Evolutionary conservation across 495 filamentous ascomycete species (phyloP), one percentile per base, ranked within the genome.

Genomic region (Daldinia concentrica): DNA sequence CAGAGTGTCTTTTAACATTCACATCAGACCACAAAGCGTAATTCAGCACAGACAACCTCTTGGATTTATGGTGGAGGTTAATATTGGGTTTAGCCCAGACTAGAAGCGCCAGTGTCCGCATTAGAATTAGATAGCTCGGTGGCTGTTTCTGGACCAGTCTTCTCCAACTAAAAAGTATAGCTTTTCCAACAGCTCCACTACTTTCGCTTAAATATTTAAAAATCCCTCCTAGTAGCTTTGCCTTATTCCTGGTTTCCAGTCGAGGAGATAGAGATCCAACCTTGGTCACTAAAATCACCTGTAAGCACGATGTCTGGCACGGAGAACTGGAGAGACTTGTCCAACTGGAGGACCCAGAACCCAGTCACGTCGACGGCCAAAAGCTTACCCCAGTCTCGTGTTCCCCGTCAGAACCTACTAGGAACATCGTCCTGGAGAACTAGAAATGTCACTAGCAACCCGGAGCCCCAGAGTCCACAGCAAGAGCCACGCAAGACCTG

Each of bases 271-370:
- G 34, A 14, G 12, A 36, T 36, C 11, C 12, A 5, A 14, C 4
- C 2, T 14, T 36, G 1, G 11, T 36, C 12, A 36, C 6, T 14
- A 36, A 36, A 4, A 36, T 36, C 12, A 36, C 34, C 4, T 36
- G 12, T 14, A 19, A 6, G 17, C 14, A 56, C 14, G n/a, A 64
- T 64, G 67, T 34, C 67, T 11, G 48, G 11, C 27, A 37, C 45
- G 26, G 56, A 59, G 15, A 70, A 50, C 11, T 70, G 67, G 67
- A 36, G 56, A 29, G 55, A 61, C 11, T 30, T 30, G 8, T 66
- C 68, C 7, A 62, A 34, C 56, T 66, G 62, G 62, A 45, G 68
- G 55, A 71, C 60, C 12, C 26, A 22, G n/a, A 59, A 63, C 52
- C 17, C 52, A 22, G 58, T 32, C 27, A 15, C 66, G 17, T 57